Evolutionary conservation across 768 basidiomycete species (phyloP).

Genomic region (Crepidotus variabilis): DNA sequence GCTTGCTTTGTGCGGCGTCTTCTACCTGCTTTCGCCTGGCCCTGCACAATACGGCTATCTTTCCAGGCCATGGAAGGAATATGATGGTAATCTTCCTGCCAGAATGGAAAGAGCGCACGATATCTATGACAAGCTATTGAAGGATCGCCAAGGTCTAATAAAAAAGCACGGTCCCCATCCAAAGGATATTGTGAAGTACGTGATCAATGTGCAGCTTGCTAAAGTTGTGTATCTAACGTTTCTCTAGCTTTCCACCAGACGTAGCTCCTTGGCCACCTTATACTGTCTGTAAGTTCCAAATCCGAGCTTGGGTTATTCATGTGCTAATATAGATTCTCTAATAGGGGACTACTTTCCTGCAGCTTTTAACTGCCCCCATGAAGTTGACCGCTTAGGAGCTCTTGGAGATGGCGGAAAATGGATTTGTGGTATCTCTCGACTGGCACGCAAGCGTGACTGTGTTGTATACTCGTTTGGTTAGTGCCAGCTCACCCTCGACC

Average conservation of each 20-base stretch:
- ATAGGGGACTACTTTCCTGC: slow-evolving; percentile 56
- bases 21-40: slow-evolving; percentile 7
- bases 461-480: slow-evolving; percentile 61
- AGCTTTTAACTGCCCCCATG: slow-evolving; percentile 49
- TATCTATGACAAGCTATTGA: slow-evolving; percentile 41
- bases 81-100: slow-evolving; percentile 31
- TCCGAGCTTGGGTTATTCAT: not conserved
- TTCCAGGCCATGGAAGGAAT: slow-evolving; percentile 9
- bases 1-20: slow-evolving; percentile 26
- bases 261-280: slow-evolving; percentile 53
- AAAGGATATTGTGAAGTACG: slow-evolving; percentile 44
- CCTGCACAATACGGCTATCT: slow-evolving; percentile 25
- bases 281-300: slow-evolving; percentile 46
- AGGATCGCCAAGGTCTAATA: slow-evolving; percentile 43
- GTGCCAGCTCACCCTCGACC: not conserved
- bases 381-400: slow-evolving; percentile 43
- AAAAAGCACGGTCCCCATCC: slow-evolving; percentile 50
- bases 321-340: not conserved
- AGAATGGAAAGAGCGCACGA: slow-evolving; percentile 39
- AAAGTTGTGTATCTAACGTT: not conserved
- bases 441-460: slow-evolving; percentile 51
- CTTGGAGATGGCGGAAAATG: slow-evolving; percentile 71
- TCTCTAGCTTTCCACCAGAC: slow-evolving; percentile 46
- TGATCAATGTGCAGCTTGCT: not conserved
- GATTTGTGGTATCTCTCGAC: slow-evolving; percentile 58